Base-by-base conservation (phyloP, 352 stramenopile species). In the Globisporangium megalacanthum region DNA sequence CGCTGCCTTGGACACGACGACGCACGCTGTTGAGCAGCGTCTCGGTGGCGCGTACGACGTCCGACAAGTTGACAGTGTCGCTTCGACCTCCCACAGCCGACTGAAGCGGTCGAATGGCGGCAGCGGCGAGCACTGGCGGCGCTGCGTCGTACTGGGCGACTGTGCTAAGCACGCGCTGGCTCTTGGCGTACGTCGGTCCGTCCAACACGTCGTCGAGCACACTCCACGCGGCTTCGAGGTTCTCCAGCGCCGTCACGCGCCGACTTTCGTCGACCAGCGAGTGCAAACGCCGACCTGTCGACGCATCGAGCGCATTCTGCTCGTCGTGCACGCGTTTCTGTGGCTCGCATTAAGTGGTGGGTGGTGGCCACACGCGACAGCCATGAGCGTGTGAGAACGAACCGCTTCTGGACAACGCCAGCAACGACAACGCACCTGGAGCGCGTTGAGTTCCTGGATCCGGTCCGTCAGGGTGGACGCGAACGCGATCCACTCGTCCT, bases 281-380 rank as follows among this genome's bases (percentile, higher is more conserved):
- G 35, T 72, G 79, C 20, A 81, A 63, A 2, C 64, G 60, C 0
- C 61, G 68, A 41, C 56, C 65, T 1, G 72, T 46, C 0, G 42
- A 64, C 6, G 60, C 53, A 29, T 83, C 71, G 0, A 81, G 49
- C 10, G 54, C 29, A 45, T 46, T 70, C 37, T 83, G 75, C n/a
- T 75, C 59, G 44, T 83, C 66, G 13, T 83, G 66, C 4, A 82
- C 50, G 54, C 64, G 56, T 68, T 74, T 58, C 75, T 85, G 33
- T 4, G 25, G 25, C 25, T 29, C 25, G 25, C 25, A 29, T 1
- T 29, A 4, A 4, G 25, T 29, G 25, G 25, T 29, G 25, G 25
- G 25, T 29, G 25, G 25, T 29, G 25, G 25, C 25, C 25, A 29
- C 25, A 29, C 25, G 25, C 25, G 25, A 29, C 25, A 29, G 4